Percentiles rank a stretch among this genome's conserved stretches.
These are phyloP conservation scores for Fraxinus dipetala DNA, from an alignment of 305 asterid species.

Conservation along the genomic window DNA sequence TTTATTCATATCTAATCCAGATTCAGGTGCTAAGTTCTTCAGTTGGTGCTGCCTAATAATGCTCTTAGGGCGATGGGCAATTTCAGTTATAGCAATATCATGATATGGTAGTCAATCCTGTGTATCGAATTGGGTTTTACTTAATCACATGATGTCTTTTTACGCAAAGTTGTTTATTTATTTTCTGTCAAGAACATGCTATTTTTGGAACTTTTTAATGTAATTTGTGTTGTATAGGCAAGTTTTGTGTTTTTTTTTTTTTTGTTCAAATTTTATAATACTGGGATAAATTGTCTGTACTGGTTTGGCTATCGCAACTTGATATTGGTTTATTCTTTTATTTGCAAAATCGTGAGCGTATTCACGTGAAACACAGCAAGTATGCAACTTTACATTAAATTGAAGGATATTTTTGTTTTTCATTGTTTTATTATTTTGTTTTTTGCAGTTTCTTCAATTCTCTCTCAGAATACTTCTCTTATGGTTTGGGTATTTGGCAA, in stretches of 20 bases:
- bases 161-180: neutral
- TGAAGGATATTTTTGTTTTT: neutral
- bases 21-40: conserved; percentile 69
- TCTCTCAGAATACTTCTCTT: neutral
- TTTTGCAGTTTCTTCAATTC: neutral
- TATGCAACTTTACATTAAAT: too few relatives aligned
- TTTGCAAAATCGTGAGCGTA: too few relatives aligned
- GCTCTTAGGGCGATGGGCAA: neutral
- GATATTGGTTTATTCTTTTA: too few relatives aligned
- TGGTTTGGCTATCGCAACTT: too few relatives aligned
- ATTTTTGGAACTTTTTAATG: neutral
- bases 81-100: conserved; percentile 24
- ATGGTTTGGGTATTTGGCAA: neutral
- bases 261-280: neutral
- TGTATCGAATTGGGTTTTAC: conserved; percentile 2
- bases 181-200: neutral
- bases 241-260: neutral
- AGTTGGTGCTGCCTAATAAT: conserved; percentile 35
- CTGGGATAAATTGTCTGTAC: neutral
- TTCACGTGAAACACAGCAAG: too few relatives aligned
- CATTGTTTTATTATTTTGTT: neutral
- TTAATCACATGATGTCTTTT: conserved; percentile 15
- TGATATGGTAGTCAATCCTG: neutral
- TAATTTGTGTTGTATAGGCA: neutral
- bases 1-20: conserved; percentile 38